Evolutionary conservation across 2,329 filamentous ascomycete genomes (phyloP).

Genomic region (Myriosclerotinia scirpicola): DNA sequence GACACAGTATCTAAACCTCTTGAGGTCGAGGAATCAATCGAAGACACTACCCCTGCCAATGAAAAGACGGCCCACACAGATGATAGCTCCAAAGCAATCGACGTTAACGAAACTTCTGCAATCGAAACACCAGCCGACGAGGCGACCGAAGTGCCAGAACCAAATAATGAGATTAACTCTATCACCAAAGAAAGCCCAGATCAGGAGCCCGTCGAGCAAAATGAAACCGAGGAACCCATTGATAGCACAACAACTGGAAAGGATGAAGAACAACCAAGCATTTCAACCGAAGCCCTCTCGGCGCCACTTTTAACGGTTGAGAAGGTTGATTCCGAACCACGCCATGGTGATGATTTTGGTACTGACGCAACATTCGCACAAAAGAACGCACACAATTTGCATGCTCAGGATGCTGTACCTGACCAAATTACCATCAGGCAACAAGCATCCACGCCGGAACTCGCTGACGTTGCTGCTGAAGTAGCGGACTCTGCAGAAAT

Average conservation of each 20-base stretch:
- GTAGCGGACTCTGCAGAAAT: constrained; percentile 35
- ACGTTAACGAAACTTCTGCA: background rate
- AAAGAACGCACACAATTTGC: constrained; percentile 40
- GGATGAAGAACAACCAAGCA: background rate
- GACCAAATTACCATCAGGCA: constrained; percentile 39
- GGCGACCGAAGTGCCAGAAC: background rate
- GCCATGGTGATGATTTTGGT: constrained; percentile 43
- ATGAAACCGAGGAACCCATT: background rate
- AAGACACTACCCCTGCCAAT: background rate
- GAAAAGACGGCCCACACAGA: background rate
- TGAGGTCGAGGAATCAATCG: background rate
- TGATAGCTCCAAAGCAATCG: background rate
- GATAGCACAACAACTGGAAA: background rate
- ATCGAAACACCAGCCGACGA: background rate
- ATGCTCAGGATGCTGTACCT: constrained; percentile 41
- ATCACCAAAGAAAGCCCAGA: background rate
- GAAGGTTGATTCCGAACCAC: constrained; percentile 41
- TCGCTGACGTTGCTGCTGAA: constrained; percentile 35
- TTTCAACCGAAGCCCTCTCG: background rate
- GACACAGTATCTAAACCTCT: background rate
- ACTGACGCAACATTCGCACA: constrained; percentile 40
- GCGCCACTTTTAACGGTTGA: constrained; percentile 40
- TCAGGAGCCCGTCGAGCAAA: background rate
- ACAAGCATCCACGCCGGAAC: constrained; percentile 32
- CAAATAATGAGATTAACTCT: background rate